Base-by-base conservation (phyloP, 306 rosid genomes). In the Medicago lupulina region DNA sequence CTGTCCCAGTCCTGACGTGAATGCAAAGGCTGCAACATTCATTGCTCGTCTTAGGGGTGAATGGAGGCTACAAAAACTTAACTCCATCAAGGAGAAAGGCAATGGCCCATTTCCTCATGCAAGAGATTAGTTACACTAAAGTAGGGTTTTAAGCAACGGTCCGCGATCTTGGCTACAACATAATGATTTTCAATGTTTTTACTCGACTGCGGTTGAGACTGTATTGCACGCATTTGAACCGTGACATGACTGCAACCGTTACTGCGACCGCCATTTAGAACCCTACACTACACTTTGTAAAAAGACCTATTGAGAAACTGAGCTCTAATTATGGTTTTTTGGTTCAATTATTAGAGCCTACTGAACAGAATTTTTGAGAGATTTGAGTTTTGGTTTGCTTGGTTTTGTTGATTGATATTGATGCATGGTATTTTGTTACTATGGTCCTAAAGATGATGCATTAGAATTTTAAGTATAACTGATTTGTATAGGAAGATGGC, bases 1-100 rank as follows among this genome's bases (percentile, higher is more conserved):
- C 80, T 95, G 97, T 70, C 89, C 97, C 4, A 95, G 99, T 81
- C 99, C 97, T 5, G 96, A 95, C 34, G 97, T 92, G 21, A 88
- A 95, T 41, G 36, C 77, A 8, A 91, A 82, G 5, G 88, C 88
- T 3, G 36, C 86, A 10, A 79, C 80, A 2, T 85, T 85, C 80
- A 85, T 85, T 16, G 88, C 88, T 21, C 57, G 79, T 1, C 82
- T 79, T 0, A 72, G 82, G 25, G 82, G 79, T n/a, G 83, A 85
- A 57, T 85, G 88, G 88, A 85, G 64, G 54, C 72, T 85, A 0
- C 86, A 85, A 49, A 85, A 85, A 54, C 71, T 82, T 7, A 85
- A 85, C 55, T 85, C 88, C 1, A 41, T 85, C 71, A 85, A 67
- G 74, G 86, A 82, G 72, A 85, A 85, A 74, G 60, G 76, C 76